These are phyloP conservation scores for Podospora conica DNA, from an alignment of 495 filamentous ascomycete species.

Conservation along the genomic window DNA sequence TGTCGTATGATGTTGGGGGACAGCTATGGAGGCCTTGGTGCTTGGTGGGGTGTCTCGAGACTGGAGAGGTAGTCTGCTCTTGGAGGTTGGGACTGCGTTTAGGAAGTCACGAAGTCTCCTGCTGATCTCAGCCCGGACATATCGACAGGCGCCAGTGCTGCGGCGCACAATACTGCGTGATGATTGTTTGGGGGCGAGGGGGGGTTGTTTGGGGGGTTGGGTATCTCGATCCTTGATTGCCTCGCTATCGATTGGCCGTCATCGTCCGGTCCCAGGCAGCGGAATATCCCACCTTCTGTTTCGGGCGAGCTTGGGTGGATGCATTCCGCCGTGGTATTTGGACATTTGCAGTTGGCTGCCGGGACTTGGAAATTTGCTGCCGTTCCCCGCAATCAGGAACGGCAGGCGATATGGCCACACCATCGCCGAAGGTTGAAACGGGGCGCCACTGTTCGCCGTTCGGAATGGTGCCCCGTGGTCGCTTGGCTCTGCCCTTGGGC, in stretches of 20 bases:
- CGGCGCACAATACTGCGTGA: no score
- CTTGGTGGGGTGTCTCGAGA: no score
- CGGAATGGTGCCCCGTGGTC: not conserved
- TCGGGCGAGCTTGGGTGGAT: not conserved
- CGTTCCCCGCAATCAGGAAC: not conserved
- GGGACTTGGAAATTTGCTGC: not conserved
- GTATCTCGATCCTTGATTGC: not conserved
- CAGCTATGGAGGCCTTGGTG: no score
- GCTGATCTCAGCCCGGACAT: no score
- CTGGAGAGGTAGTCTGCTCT: no score
- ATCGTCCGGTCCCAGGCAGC: not conserved
- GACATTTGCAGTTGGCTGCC: not conserved
- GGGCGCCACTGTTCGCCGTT: not conserved
- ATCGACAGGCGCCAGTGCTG: no score
- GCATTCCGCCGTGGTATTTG: not conserved
- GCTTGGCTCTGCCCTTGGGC: not conserved
- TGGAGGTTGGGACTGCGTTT: no score
- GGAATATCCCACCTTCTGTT: not conserved
- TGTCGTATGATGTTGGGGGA: no score
- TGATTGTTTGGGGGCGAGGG: no score
- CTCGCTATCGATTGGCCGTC: not conserved
- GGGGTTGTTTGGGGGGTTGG: not conserved
- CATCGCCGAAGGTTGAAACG: not conserved
- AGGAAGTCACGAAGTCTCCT: no score
- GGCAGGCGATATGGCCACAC: not conserved